Base-by-base conservation (phyloP, 441 rosid species). In the Biscutella laevigata region DNA sequence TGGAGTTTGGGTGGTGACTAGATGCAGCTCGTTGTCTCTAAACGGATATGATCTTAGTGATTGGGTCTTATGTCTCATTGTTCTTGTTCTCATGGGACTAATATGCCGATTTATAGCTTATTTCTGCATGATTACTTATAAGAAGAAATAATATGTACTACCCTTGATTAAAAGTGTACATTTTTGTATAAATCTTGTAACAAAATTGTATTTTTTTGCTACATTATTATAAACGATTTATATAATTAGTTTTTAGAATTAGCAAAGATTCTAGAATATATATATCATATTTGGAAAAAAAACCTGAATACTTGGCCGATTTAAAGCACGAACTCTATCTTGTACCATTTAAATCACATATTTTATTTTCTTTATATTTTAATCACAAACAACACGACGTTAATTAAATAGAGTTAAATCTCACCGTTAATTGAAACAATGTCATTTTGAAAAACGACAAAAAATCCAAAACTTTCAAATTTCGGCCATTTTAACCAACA, bases 1-100 rank as follows among this genome's bases (percentile, higher is more conserved):
- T 6, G 81, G 81, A 33, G 81, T 82, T 14, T 75, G 80, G 81
- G 62, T 75, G 53, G 76, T 75, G 52, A 82, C 81, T 25, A 71
- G 81, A 13, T 79, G 85, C 6, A 70, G 69, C 27, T 69, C 78
- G 4, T 44, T 82, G 53, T 47, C 68, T 37, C 45, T 54, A 57
- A 29, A 61, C 1, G 75, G 78, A 12, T 79, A 82, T 51, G 66
- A 75, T 69, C 76, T 79, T 48, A 59, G 67, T 1, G 68, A 82
- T 48, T 73, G 77, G 77, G 25, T 61, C 37, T 34, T 57, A 13
- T 79, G 80, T 60, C 64, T 77, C 42, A 39, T 75, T 32, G 57
- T 70, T 46, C 85, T 77, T 4, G 0, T 79, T 50, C 39, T 72
- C 16, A 46, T 59, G 42, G 83, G 85, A 37, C 14, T 75, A 4